A percentile compares a stretch with the other conserved stretches of the same genome.
phyloP scores from a whole-genome alignment of 2,329 filamentous ascomycete species.

The Aciculosporium take region DNA sequence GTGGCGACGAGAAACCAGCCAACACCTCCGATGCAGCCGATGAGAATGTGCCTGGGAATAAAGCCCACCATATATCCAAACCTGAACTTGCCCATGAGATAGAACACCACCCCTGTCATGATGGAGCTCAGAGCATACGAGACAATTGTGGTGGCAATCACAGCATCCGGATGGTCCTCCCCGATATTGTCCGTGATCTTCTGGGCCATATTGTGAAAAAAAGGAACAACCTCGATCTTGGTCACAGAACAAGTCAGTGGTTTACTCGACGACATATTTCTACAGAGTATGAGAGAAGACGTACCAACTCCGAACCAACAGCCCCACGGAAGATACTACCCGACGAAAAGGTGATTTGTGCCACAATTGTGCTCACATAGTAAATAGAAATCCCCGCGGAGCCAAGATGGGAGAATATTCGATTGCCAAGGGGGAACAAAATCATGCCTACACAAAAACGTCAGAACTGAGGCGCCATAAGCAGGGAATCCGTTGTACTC shows the following conservation, averaged over 20 bases:
- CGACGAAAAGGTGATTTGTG: slow-evolving; percentile 77
- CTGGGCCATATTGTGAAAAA: slow-evolving; percentile 96
- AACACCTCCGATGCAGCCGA: slow-evolving; percentile 93
- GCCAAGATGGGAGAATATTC: slow-evolving; percentile 72
- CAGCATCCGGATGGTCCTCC: slow-evolving; percentile 64
- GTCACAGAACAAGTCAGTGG: not conserved
- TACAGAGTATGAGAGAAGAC: slow-evolving; percentile 11
- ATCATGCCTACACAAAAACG: slow-evolving; percentile 54
- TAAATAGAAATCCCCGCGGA: slow-evolving; percentile 96
- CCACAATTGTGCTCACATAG: slow-evolving; percentile 92
- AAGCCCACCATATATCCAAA: slow-evolving; percentile 91
- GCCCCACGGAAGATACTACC: slow-evolving; percentile 83
- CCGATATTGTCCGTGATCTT: slow-evolving; percentile 71
- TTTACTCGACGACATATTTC: not conserved
- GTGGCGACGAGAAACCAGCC: slow-evolving; percentile 90
- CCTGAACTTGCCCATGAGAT: slow-evolving; percentile 72
- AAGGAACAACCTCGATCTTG: slow-evolving; percentile 90
- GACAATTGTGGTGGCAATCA: slow-evolving; percentile 88
- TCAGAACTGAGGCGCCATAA: no score
- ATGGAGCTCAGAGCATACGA: slow-evolving; percentile 84
- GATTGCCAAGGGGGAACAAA: slow-evolving; percentile 77
- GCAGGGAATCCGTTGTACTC: slow-evolving; percentile 11
- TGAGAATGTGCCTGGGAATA: slow-evolving; percentile 89
- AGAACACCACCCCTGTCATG: slow-evolving; percentile 83
- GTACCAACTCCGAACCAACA: slow-evolving; percentile 81